Percentiles rank a stretch among this genome's conserved stretches.
Conservation (phyloP, 1,139 yeast genomes). For the Hemisphaericaspora lyxosophila region DNA sequence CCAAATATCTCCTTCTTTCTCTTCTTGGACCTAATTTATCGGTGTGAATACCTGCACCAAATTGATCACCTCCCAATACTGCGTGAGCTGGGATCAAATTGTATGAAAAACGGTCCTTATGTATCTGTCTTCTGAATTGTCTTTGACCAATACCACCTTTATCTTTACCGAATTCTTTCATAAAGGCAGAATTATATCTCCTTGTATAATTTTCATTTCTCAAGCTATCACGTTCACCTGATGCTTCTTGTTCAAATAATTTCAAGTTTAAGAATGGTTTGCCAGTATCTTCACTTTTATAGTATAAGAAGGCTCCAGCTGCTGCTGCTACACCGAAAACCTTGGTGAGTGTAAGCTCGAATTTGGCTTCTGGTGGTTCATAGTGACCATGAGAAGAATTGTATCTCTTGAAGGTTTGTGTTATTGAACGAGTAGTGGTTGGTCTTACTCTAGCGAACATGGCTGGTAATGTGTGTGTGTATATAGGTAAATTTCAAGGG, state of each 20-base stretch:
- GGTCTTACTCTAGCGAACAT: constrained; percentile 13
- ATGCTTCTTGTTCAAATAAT: constrained; percentile 33
- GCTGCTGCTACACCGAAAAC: constrained; percentile 44
- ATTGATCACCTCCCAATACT: constrained; percentile 29
- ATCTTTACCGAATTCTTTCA: constrained; percentile 45
- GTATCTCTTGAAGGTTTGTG: constrained; percentile 27
- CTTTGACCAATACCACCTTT: constrained; percentile 50
- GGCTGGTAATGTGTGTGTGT: constrained; percentile 1
- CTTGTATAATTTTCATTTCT: constrained; percentile 41
- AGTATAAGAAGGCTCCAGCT: constrained; percentile 40
- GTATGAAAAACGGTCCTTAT: constrained; percentile 31
- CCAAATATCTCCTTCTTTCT: constrained; percentile 42
- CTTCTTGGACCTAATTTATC: constrained; percentile 48
- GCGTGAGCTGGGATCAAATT: constrained; percentile 47
- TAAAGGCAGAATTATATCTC: constrained; percentile 43
- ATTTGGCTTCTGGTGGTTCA: constrained; percentile 23
- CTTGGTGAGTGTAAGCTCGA: constrained; percentile 41
- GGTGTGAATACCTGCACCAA: constrained; percentile 49
- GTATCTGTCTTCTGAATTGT: constrained; percentile 30
- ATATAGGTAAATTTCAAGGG: neutral
- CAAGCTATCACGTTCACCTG: constrained; percentile 36
- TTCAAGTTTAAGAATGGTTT: constrained; percentile 42
- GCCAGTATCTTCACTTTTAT: constrained; percentile 34
- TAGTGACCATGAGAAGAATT: constrained; percentile 32
- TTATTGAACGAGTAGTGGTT: constrained; percentile 9